Base-by-base conservation (phyloP, 1,284 basidiomycete species). In the Tilletia indica region DNA sequence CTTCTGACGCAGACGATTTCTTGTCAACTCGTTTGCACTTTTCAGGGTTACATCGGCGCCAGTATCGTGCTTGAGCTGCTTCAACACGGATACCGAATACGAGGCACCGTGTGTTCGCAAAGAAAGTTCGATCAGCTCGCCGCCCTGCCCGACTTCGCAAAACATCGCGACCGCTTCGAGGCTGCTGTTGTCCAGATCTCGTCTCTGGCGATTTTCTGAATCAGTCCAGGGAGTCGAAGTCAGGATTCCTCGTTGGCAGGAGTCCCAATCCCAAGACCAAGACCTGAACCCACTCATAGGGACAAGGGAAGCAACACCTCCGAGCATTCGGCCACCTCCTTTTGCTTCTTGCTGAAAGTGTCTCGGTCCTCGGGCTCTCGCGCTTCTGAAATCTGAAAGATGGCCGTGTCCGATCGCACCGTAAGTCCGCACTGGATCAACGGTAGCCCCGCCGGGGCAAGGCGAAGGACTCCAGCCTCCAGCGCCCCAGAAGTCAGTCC, bases 211-310 rank as follows among this genome's bases (percentile, higher is more conserved):
- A 89, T 2, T 91, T 75, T 90, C 91, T 77, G 88, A 90, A 56
- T 89, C 89, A 0, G 89, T 91, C 47, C 88, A 89, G 80, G 90
- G 86, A 1, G 88, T 91, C 0, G 88, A 89, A 74, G 90, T 86
- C 4, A 88, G 25, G 12, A 36, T 80, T 66, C n/a, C n/a, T n/a
- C 81, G 48, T 36, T 21, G 56, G 21, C 3, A 25, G 21, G 45
- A 36, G 48, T 42, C 54, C 58, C 12, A 31, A n/a, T 61, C 58
- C 6, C 51, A 54, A 54, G 6, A 54, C 51, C 19, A 16, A n/a
- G n/a, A n/a, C n/a, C n/a, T n/a, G n/a, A n/a, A n/a, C n/a, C n/a
- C n/a, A n/a, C n/a, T n/a, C n/a, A 94, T 82, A 94, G 95, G 0
- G 93, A 96, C 85, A 96, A 31, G 25, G 25, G 25, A 31, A 31